Percentiles rank a stretch among this genome's conserved stretches.
These are phyloP conservation scores for Achlya hypogyna DNA, from an alignment of 352 stramenopile species.

Conservation along the genomic window DNA sequence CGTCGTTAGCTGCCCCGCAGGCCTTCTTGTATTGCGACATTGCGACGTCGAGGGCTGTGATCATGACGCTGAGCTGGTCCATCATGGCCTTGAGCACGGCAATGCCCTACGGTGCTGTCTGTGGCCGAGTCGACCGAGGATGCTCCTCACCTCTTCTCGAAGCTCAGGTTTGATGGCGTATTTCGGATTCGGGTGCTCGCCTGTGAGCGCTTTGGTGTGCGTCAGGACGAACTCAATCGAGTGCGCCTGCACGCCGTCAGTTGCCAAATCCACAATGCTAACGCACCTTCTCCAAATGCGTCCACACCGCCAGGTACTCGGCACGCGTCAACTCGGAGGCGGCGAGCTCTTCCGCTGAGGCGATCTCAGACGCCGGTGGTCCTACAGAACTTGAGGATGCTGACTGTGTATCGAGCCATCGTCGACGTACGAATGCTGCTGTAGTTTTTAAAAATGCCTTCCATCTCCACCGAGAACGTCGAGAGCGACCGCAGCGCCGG, in stretches of 20 bases:
- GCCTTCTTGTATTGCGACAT: neutral
- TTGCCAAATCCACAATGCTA: neutral
- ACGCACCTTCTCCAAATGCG: slow-evolving; percentile 1
- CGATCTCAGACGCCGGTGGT: neutral
- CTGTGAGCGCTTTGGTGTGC: slow-evolving; percentile 7
- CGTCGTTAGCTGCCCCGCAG: neutral
- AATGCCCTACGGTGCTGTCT: slow-evolving; percentile 16
- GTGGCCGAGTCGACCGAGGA: neutral
- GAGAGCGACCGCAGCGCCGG: slow-evolving; percentile 3
- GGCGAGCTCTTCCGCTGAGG: neutral
- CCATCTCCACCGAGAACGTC: slow-evolving; percentile 9
- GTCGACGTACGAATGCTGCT: neutral
- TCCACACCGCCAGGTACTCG: neutral
- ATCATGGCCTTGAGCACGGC: neutral
- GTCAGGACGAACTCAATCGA: slow-evolving; percentile 4
- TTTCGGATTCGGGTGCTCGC: neutral
- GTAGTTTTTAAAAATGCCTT: slow-evolving; percentile 15
- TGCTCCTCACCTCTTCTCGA: neutral
- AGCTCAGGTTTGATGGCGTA: neutral
- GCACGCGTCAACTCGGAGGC: neutral
- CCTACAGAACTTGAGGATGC: too few relatives aligned
- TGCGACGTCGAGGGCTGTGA: neutral
- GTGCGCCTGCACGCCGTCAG: neutral
- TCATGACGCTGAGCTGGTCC: neutral
- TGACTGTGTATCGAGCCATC: too few relatives aligned